These are phyloP conservation scores for Galerina marginata DNA, from an alignment of 768 basidiomycete genomes.

Conservation along the genomic window DNA sequence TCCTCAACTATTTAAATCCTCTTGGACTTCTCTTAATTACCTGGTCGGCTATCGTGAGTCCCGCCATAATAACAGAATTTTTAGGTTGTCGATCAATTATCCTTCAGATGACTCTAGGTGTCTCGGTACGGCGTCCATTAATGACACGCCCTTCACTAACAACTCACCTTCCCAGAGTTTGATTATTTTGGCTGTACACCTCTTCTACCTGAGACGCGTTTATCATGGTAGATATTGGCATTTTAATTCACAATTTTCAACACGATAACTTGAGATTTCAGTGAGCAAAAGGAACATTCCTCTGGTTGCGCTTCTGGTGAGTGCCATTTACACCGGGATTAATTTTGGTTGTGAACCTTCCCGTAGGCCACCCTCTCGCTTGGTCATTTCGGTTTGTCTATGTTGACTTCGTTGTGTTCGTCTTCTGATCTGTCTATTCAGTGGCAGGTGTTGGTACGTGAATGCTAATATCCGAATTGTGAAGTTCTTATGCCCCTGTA, in stretches of 20 bases:
- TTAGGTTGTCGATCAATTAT: no score
- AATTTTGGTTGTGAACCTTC: no score
- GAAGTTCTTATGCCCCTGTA: background rate
- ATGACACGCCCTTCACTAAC: background rate
- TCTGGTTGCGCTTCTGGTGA: background rate
- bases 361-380: background rate
- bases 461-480: background rate
- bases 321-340: background rate
- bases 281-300: background rate
- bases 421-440: background rate
- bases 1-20: background rate
- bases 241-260: no score
- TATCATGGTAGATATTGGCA: background rate
- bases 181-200: background rate
- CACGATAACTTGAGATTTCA: background rate
- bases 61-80: background rate
- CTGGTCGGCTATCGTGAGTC: background rate
- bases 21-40: background rate
- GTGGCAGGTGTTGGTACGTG: background rate
- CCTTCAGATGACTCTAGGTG: background rate
- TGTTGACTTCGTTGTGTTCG: no score
- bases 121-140: background rate
- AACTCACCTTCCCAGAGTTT: background rate
- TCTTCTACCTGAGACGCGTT: background rate
- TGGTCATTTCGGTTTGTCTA: background rate